Evolutionary conservation across 2,329 filamentous ascomycete genomes (phyloP).

Genomic region (Reticulascus tulasneorum): DNA sequence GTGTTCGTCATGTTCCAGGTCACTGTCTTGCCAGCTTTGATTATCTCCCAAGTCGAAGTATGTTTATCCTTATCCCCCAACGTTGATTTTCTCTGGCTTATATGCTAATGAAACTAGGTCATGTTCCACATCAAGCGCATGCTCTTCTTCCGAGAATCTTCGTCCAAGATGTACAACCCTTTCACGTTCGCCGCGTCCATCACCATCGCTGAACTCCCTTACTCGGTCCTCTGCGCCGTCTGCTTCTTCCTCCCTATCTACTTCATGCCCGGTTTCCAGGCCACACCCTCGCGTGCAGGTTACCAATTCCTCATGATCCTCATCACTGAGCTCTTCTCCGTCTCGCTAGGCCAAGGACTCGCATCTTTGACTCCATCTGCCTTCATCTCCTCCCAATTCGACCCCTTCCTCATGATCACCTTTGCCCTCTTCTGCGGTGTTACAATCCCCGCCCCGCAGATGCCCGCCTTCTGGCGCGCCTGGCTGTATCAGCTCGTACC

Average conservation of each 20-base stretch:
- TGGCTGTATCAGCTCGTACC: slow-evolving; percentile 84
- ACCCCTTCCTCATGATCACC: slow-evolving; percentile 78
- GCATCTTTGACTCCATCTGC: slow-evolving; percentile 73
- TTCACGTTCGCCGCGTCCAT: slow-evolving; percentile 75
- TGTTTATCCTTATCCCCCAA: slow-evolving; percentile 13
- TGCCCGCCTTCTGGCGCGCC: slow-evolving; percentile 71
- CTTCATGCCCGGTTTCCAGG: slow-evolving; percentile 74
- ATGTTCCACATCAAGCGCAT: slow-evolving; percentile 78
- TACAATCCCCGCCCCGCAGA: slow-evolving; percentile 72
- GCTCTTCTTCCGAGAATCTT: slow-evolving; percentile 82
- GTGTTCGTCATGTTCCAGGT: slow-evolving; percentile 91
- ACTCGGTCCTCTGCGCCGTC: slow-evolving; percentile 75
- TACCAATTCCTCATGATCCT: slow-evolving; percentile 86
- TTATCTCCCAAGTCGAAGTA: slow-evolving; percentile 80
- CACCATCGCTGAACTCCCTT: slow-evolving; percentile 80
- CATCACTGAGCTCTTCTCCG: slow-evolving; percentile 78
- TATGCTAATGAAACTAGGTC: slow-evolving; percentile 37
- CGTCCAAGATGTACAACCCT: slow-evolving; percentile 80
- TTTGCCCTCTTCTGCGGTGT: slow-evolving; percentile 88
- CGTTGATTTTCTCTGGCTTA: neutral
- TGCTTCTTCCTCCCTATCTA: slow-evolving; percentile 80
- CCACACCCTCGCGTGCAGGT: slow-evolving; percentile 61
- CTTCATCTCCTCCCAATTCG: slow-evolving; percentile 74
- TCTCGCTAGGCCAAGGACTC: slow-evolving; percentile 73
- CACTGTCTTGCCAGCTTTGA: slow-evolving; percentile 76